Conservation (phyloP, 495 filamentous ascomycete species). For the Neurospora hispaniola region DNA sequence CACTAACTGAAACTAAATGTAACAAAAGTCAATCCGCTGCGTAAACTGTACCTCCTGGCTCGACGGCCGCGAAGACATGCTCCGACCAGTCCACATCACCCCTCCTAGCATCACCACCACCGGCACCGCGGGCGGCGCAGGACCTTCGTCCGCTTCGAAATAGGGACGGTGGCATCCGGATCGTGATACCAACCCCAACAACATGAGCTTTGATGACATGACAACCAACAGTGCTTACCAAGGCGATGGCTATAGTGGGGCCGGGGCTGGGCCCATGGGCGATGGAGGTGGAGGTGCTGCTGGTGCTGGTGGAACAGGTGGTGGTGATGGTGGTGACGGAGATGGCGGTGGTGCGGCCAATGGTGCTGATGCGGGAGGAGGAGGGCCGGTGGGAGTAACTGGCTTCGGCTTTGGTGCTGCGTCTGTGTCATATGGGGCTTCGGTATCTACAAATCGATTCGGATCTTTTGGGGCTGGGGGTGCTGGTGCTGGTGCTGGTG, state of each 20-base stretch:
- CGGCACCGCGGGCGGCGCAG: not conserved
- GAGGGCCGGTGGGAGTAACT: constrained; percentile 1
- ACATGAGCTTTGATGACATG: not conserved
- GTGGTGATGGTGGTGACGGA: not conserved
- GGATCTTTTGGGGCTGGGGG: not conserved
- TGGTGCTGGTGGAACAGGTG: too few relatives aligned
- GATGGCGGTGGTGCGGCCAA: not conserved
- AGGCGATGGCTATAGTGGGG: not conserved
- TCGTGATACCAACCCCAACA: not conserved
- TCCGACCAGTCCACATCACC: not conserved
- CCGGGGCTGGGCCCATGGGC: not conserved
- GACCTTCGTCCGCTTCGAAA: not conserved
- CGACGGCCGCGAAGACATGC: constrained; percentile 57
- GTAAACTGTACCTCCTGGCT: constrained; percentile 68
- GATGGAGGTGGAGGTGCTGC: too few relatives aligned
- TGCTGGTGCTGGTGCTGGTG: not conserved
- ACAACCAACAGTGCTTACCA: not conserved
- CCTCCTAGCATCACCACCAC: not conserved
- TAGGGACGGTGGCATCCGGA: not conserved
- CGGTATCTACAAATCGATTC: not conserved
- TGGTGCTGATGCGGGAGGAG: constrained; percentile 5
- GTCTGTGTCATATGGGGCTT: not conserved
- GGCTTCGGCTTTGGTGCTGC: not conserved
- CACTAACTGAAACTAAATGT: too few relatives aligned
- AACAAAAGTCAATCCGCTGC: constrained; percentile 49